phyloP scores from a whole-genome alignment of 2,329 filamentous ascomycete genomes.

The Penicillium sp. region DNA sequence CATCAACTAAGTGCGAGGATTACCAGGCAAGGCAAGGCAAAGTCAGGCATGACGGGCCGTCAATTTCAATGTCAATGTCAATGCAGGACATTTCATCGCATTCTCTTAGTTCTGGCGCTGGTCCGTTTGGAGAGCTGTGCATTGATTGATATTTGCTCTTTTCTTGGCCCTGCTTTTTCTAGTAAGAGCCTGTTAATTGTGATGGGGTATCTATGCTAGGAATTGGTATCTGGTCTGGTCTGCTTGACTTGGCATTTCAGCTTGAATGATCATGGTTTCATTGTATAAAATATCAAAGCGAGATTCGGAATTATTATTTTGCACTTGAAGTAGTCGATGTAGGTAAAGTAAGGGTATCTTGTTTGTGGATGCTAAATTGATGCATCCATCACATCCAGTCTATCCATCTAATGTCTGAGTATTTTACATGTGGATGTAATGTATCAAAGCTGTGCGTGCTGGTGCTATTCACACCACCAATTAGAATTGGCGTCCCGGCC shows the following conservation, averaged over 20 bases:
- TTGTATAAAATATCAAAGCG: constrained; percentile 16
- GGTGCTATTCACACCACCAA: not conserved
- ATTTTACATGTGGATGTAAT: constrained; percentile 1
- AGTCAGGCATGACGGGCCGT: too few species aligned
- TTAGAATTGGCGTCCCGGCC: constrained; percentile 39
- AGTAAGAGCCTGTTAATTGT: not conserved
- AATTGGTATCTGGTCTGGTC: not conserved
- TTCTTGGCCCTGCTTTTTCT: not conserved
- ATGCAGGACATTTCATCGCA: not conserved
- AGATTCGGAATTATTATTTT: constrained; percentile 3
- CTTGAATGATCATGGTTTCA: constrained; percentile 8
- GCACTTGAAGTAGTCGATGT: not conserved
- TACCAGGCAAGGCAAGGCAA: too few species aligned
- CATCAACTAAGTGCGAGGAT: constrained; percentile 73
- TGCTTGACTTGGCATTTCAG: not conserved
- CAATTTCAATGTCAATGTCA: not conserved
- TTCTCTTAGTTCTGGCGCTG: constrained; percentile 14
- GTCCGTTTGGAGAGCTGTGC: constrained; percentile 9
- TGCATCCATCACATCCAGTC: not conserved
- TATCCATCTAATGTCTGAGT: not conserved
- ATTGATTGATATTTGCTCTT: not conserved
- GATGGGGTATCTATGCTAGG: not conserved
- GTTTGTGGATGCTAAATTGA: not conserved
- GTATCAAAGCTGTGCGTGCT: not conserved
- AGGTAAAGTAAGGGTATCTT: constrained; percentile 3